Evolutionary conservation across 2,329 filamentous ascomycete species (phyloP).

Genomic region (Teratosphaeria nubilosa): DNA sequence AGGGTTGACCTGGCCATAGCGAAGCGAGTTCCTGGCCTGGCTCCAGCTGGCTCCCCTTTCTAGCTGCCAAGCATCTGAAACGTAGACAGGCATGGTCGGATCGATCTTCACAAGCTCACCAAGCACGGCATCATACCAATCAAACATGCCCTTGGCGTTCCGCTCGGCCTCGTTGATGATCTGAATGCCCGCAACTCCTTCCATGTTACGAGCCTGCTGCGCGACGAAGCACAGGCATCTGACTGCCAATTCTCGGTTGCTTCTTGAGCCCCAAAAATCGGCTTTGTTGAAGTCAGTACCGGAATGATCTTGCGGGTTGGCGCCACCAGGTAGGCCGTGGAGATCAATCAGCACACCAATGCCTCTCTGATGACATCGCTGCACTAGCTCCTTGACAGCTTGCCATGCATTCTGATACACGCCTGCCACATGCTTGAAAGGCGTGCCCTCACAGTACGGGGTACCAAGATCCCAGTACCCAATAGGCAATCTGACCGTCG

Average conservation of each 20-base stretch:
- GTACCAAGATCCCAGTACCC: conserved; percentile 49
- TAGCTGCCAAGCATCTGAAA: conserved; percentile 50
- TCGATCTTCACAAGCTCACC: conserved; percentile 39
- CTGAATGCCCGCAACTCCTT: conserved; percentile 46
- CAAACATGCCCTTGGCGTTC: conserved; percentile 42
- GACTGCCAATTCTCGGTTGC: conserved; percentile 37
- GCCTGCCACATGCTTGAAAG: conserved; percentile 39
- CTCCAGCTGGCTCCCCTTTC: conserved; percentile 36
- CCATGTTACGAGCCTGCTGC: conserved; percentile 33
- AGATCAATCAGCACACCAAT: conserved; percentile 50
- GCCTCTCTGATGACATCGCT: conserved; percentile 35
- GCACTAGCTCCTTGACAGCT: conserved; percentile 38
- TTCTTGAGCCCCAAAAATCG: conserved; percentile 39
- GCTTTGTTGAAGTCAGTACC: conserved; percentile 44
- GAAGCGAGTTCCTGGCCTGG: conserved; percentile 15
- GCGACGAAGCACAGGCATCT: conserved; percentile 42
- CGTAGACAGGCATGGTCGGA: conserved; percentile 42
- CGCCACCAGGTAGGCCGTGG: conserved; percentile 49
- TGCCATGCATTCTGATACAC: conserved; percentile 47
- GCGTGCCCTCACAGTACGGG: conserved; percentile 40
- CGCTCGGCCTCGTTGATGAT: conserved; percentile 47
- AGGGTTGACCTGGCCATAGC: conserved; percentile 28
- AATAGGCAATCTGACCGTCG: conserved; percentile 49
- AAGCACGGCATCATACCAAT: conserved; percentile 47
- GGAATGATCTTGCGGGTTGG: conserved; percentile 46